phyloP scores from a whole-genome alignment of 306 rosid species.

The Cucumis hystrix region DNA sequence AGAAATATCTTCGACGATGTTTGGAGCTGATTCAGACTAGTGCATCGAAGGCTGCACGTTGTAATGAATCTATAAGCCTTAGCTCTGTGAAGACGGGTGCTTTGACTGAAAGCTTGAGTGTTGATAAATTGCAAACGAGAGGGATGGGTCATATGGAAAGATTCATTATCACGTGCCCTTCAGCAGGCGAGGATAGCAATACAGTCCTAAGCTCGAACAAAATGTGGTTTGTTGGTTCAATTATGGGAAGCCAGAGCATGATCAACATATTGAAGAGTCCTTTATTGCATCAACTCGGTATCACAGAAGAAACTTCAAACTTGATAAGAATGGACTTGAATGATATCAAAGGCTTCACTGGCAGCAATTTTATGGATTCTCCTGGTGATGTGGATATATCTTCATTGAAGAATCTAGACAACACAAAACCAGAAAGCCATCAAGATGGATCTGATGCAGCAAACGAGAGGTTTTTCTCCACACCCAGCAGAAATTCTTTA shows the following conservation, averaged over 20 bases:
- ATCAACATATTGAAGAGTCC: constrained; percentile 61
- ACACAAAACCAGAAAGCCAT: constrained; percentile 25
- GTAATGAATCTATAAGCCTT: constrained; percentile 28
- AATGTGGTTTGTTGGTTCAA: constrained; percentile 46
- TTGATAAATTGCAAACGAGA: constrained; percentile 15
- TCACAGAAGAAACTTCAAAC: constrained; percentile 26
- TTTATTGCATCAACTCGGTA: constrained; percentile 38
- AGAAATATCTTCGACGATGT: constrained; percentile 71
- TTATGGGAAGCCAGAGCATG: constrained; percentile 93
- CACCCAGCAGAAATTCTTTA: constrained; percentile 39
- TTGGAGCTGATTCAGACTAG: constrained; percentile 50
- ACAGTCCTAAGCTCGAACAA: constrained; percentile 24
- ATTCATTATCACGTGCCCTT: constrained; percentile 24
- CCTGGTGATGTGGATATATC: constrained; percentile 23
- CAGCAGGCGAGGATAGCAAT: constrained; percentile 12
- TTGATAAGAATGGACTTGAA: constrained; percentile 23
- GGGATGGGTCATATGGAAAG: constrained; percentile 20
- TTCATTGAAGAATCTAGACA: constrained; percentile 30
- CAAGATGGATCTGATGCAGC: constrained; percentile 18
- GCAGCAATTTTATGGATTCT: constrained; percentile 37
- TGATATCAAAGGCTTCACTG: constrained; percentile 32
- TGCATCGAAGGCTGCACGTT: constrained; percentile 46
- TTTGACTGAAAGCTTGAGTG: constrained; percentile 30
- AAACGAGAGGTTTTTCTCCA: neutral
- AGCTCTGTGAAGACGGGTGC: constrained; percentile 28